A percentile compares a stretch with the other conserved stretches of the same genome.
Conservation (phyloP, 352 stramenopile species). For the Globisporangium nagaii region DNA sequence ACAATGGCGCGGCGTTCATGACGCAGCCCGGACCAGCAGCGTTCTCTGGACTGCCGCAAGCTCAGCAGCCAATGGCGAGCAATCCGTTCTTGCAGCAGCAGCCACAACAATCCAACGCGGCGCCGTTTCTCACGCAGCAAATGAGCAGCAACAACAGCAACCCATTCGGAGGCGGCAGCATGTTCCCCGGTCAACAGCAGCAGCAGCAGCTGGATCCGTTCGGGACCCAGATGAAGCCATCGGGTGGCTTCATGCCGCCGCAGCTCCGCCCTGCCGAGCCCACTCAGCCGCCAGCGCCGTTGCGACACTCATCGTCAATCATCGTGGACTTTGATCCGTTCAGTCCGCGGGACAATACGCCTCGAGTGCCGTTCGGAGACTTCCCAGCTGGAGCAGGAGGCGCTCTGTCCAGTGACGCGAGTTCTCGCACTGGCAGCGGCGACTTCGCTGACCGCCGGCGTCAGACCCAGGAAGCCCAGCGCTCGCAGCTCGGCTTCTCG, state of each 20-base stretch:
- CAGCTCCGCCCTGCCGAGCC: constrained; percentile 22
- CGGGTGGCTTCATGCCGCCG: constrained; percentile 1
- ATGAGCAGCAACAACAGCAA: constrained; percentile 64
- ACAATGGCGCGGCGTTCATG: constrained; percentile 58
- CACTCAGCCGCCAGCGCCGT: constrained; percentile 16
- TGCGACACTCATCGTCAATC: constrained; percentile 32
- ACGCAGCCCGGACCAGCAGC: constrained; percentile 40
- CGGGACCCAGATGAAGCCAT: constrained; percentile 20
- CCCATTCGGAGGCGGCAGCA: constrained; percentile 2
- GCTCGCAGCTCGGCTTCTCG: constrained; percentile 50
- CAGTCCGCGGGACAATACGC: constrained; percentile 48
- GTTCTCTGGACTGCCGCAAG: constrained; percentile 31
- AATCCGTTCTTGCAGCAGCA: constrained; percentile 23
- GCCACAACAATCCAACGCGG: constrained; percentile 26
- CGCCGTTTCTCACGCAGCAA: constrained; percentile 36
- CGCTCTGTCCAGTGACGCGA: background rate
- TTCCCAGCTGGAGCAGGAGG: no score
- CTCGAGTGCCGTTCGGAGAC: constrained; percentile 40
- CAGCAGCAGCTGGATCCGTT: constrained; percentile 43
- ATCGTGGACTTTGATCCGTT: constrained; percentile 75
- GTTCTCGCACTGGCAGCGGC: constrained; percentile 7
- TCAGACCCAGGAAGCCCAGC: constrained; percentile 60
- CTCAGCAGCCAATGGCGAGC: constrained; percentile 8
- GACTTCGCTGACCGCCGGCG: constrained; percentile 34
- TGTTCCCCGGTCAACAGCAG: constrained; percentile 11